These are phyloP conservation scores for Trichoderma simmonsii DNA, from an alignment of 2,329 filamentous ascomycete genomes.

Conservation along the genomic window DNA sequence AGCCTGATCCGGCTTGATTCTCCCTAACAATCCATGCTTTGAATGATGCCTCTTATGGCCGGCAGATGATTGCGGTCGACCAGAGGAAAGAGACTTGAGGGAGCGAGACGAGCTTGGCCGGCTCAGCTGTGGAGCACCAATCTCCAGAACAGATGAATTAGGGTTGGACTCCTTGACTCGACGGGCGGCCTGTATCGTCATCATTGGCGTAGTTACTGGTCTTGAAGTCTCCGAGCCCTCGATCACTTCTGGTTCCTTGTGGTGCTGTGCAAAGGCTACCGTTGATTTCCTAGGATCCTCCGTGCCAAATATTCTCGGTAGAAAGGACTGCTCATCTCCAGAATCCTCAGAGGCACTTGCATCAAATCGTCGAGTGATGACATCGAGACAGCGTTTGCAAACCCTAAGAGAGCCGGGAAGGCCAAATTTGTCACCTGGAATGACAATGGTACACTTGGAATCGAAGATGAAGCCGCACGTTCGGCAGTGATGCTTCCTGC, in stretches of 20 bases:
- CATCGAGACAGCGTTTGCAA: constrained; percentile 86
- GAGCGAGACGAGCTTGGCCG: constrained; percentile 94
- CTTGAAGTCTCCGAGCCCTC: constrained; percentile 47
- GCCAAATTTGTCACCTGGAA: constrained; percentile 82
- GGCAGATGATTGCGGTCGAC: constrained; percentile 68
- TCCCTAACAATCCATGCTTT: constrained; percentile 76
- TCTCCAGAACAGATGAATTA: constrained; percentile 86
- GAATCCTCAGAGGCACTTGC: constrained; percentile 85
- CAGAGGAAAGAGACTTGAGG: constrained; percentile 67
- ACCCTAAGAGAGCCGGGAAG: constrained; percentile 81
- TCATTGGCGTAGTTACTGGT: constrained; percentile 64
- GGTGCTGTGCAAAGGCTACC: constrained; percentile 30
- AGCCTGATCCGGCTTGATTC: constrained; percentile 74
- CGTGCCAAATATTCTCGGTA: constrained; percentile 61
- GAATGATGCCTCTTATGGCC: constrained; percentile 84
- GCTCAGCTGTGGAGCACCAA: constrained; percentile 76
- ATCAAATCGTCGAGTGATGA: constrained; percentile 87
- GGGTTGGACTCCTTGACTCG: constrained; percentile 73
- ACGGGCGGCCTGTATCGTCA: constrained; percentile 65
- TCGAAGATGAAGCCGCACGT: constrained; percentile 98
- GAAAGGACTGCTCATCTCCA: constrained; percentile 69
- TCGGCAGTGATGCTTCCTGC: constrained; percentile 94
- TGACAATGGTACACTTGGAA: constrained; percentile 89
- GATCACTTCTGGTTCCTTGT: constrained; percentile 40
- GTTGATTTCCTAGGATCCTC: constrained; percentile 46